Conservation (phyloP, 2,329 filamentous ascomycete species). For the Fusarium abutilonis region DNA sequence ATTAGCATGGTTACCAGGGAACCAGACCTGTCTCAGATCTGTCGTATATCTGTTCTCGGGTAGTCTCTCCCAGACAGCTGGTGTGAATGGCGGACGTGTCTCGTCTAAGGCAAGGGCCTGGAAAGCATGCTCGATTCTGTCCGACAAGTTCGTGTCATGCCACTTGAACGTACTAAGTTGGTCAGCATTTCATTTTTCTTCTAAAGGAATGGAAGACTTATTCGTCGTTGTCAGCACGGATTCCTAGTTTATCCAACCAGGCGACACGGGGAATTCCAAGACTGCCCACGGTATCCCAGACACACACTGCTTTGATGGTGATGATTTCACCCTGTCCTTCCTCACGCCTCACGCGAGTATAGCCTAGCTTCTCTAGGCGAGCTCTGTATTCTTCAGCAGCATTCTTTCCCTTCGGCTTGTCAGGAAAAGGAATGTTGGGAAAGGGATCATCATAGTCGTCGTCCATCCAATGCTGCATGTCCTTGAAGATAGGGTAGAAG, state of each 20-base stretch:
- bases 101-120: conserved; percentile 69
- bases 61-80: conserved; percentile 64
- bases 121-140: conserved; percentile 65
- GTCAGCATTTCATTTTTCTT: conserved; percentile 44
- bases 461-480: conserved; percentile 64
- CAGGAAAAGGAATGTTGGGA: conserved; percentile 56
- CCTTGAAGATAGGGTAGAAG: conserved; percentile 66
- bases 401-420: conserved; percentile 59
- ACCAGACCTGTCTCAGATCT: conserved; percentile 67
- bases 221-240: conserved; percentile 57
- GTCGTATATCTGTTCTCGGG: conserved; percentile 52
- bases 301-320: conserved; percentile 57
- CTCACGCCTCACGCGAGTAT: conserved; percentile 56
- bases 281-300: conserved; percentile 59
- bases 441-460: conserved; percentile 58
- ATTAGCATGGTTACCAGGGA: conserved; percentile 76
- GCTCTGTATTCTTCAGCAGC: conserved; percentile 57
- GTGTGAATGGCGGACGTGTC: conserved; percentile 62
- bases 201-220: conserved; percentile 48
- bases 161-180: conserved; percentile 57
- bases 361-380: conserved; percentile 55
- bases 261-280: conserved; percentile 58
- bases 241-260: conserved; percentile 59
- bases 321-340: conserved; percentile 56
- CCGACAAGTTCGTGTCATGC: conserved; percentile 63